A percentile compares a stretch with the other conserved stretches of the same genome.
phyloP scores from a whole-genome alignment of 176 grass and related monocot genomes.

The Aegilops speltoides region DNA sequence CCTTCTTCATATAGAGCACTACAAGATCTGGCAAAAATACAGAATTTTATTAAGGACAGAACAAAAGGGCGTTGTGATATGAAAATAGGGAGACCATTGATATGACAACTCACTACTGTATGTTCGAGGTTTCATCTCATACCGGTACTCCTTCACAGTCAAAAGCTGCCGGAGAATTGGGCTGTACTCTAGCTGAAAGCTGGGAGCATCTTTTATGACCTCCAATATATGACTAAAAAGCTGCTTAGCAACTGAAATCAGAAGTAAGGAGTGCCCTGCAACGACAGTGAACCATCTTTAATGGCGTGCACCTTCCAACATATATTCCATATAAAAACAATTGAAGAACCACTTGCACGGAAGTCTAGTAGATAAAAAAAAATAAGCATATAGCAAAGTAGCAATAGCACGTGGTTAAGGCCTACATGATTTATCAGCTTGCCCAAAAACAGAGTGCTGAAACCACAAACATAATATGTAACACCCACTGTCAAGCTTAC shows the following conservation, averaged over 20 bases:
- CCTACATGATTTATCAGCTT: not conserved
- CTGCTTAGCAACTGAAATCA: constrained; percentile 60
- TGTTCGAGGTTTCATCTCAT: constrained; percentile 71
- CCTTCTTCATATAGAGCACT: constrained; percentile 50
- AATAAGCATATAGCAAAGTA: not conserved
- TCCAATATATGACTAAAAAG: constrained; percentile 83
- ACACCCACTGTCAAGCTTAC: not conserved
- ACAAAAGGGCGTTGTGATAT: constrained; percentile 3
- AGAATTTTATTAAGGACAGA: not conserved
- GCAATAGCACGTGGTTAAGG: not conserved
- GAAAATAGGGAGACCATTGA: not conserved
- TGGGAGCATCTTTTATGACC: constrained; percentile 65
- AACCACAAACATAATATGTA: not conserved
- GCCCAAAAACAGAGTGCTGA: not conserved
- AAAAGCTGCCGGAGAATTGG: constrained; percentile 74
- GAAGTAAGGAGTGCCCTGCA: constrained; percentile 57
- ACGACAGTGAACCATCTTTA: constrained; percentile 39
- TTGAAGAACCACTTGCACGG: not conserved
- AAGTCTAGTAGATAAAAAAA: constrained; percentile 18
- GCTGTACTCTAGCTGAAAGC: constrained; percentile 67
- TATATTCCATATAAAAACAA: constrained; percentile 18
- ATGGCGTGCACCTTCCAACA: not conserved
- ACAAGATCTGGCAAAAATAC: constrained; percentile 47
- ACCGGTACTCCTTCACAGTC: constrained; percentile 65
- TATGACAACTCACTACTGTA: constrained; percentile 62